These are phyloP conservation scores for Sonneratia caseolaris DNA, from an alignment of 345 rosid species.

Conservation along the genomic window DNA sequence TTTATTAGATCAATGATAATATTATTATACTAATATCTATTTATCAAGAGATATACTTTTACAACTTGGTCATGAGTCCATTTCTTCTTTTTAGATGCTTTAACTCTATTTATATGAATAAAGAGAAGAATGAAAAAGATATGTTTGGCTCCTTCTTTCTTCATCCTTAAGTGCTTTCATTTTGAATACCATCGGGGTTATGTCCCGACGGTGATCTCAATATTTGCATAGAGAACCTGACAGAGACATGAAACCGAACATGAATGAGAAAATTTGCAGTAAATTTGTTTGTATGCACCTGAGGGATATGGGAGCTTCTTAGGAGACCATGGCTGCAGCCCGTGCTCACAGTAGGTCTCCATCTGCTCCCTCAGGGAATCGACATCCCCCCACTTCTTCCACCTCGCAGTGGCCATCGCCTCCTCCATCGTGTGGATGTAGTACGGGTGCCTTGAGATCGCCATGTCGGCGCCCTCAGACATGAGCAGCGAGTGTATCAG, in stretches of 20 bases:
- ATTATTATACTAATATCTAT: too few relatives aligned
- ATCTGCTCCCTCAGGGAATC: constrained; percentile 52
- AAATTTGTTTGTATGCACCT: constrained; percentile 27
- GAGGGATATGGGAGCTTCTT: constrained; percentile 66
- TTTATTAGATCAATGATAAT: too few relatives aligned
- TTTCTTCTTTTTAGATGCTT: neutral
- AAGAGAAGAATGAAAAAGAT: neutral
- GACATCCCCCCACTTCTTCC: constrained; percentile 85
- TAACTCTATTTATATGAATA: neutral
- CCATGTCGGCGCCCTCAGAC: constrained; percentile 48
- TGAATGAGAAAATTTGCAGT: neutral
- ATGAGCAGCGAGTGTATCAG: constrained; percentile 62
- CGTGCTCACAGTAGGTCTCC: constrained; percentile 83
- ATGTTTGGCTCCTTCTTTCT: neutral
- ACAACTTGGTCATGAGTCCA: neutral
- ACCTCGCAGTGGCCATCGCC: constrained; percentile 89
- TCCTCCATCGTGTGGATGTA: constrained; percentile 78
- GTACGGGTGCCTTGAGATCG: constrained; percentile 68
- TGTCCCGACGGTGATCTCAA: too few relatives aligned
- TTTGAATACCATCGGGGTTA: too few relatives aligned
- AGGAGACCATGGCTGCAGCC: constrained; percentile 71
- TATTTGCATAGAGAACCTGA: neutral
- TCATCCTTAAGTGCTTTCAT: neutral
- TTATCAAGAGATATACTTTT: neutral
- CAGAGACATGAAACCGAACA: neutral